These are phyloP conservation scores for Tilletiopsis washingtonensis DNA, from an alignment of 1,284 basidiomycete species.

Conservation along the genomic window DNA sequence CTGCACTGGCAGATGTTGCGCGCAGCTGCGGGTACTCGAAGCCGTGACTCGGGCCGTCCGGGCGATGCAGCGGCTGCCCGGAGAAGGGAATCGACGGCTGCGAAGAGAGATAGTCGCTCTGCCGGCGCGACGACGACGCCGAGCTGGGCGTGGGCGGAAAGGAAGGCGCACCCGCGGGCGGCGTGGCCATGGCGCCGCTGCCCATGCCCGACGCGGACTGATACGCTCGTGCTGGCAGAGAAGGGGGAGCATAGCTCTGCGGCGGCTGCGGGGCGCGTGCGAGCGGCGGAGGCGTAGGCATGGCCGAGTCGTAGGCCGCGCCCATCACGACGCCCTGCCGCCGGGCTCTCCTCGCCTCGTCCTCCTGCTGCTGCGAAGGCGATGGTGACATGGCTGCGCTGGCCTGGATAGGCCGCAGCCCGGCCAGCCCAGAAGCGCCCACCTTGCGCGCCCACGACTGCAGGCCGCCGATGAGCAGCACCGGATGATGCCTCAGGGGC, in stretches of 20 bases:
- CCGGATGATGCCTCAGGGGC: conserved; percentile 64
- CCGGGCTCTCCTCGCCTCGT: conserved; percentile 19
- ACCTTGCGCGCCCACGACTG: conserved; percentile 70
- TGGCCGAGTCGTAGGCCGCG: too few relatives aligned
- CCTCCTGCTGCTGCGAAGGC: conserved; percentile 11
- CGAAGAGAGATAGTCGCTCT: neutral
- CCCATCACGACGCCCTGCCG: conserved; percentile 21
- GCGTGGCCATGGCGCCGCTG: neutral
- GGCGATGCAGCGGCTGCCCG: conserved; percentile 1
- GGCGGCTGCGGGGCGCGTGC: neutral
- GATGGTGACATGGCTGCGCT: too few relatives aligned
- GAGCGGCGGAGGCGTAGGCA: too few relatives aligned
- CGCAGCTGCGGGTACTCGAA: conserved; percentile 36
- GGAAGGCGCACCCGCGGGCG: conserved; percentile 17
- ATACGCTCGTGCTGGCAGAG: conserved; percentile 32
- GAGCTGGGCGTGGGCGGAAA: conserved; percentile 20
- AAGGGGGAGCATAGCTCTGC: conserved; percentile 7
- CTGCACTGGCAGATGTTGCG: neutral
- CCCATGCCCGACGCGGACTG: conserved; percentile 10
- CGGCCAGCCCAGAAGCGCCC: conserved; percentile 46
- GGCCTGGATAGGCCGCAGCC: neutral
- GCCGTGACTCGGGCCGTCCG: conserved; percentile 15
- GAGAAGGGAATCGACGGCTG: conserved; percentile 7
- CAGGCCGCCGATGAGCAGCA: conserved; percentile 76
- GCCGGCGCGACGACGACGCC: neutral